phyloP scores from a whole-genome alignment of 1,139 yeast genomes.

The Zygoascus sp. region DNA sequence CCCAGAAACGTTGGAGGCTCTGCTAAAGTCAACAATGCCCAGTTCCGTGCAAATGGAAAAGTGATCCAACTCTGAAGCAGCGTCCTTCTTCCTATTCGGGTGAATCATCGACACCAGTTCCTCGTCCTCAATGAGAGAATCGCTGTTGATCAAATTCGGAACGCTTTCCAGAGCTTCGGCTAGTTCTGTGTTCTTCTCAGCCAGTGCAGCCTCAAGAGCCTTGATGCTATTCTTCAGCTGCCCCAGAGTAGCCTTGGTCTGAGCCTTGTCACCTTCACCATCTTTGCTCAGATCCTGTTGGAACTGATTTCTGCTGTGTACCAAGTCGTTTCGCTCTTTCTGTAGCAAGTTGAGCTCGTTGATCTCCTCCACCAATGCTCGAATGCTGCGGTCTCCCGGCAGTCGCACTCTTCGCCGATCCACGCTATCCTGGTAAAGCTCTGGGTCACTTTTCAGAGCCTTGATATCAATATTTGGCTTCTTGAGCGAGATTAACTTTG shows the following conservation, averaged over 20 bases:
- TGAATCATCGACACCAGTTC: constrained; percentile 27
- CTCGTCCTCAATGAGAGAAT: constrained; percentile 46
- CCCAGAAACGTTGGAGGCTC: constrained; percentile 76
- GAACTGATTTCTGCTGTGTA: constrained; percentile 28
- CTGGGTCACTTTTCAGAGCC: constrained; percentile 40
- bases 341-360: constrained; percentile 23
- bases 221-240: constrained; percentile 35
- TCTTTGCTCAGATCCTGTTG: constrained; percentile 18
- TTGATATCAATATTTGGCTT: constrained; percentile 49
- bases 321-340: constrained; percentile 24
- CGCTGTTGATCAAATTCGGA: constrained; percentile 59
- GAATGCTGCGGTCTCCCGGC: constrained; percentile 34
- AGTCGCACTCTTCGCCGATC: constrained; percentile 42
- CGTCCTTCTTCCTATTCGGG: constrained; percentile 19
- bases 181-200: constrained; percentile 40
- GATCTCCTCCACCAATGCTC: constrained; percentile 32
- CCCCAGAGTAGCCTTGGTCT: constrained; percentile 21
- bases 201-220: constrained; percentile 38
- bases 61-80: constrained; percentile 48
- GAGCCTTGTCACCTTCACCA: constrained; percentile 15
- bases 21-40: constrained; percentile 61
- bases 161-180: constrained; percentile 44
- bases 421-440: constrained; percentile 45
- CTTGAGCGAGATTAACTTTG: constrained; percentile 17
- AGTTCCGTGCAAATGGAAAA: constrained; percentile 57